phyloP scores from a whole-genome alignment of 192 early-diverging fungal genomes.

The Paraglomus occultum region DNA sequence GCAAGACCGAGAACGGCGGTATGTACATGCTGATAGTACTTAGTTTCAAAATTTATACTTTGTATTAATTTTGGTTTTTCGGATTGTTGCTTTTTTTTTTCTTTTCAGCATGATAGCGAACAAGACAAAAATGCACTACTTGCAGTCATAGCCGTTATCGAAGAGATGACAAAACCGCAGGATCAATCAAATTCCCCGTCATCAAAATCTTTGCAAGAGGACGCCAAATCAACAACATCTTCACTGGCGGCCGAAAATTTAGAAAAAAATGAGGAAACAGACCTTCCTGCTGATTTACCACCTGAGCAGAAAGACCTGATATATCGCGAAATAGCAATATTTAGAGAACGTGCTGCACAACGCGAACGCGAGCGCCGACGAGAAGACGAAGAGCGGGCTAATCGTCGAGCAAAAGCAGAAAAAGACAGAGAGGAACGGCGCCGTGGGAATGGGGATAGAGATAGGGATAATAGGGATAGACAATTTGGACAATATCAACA shows the following conservation, averaged over 20 bases:
- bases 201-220: constrained; percentile 21
- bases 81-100: neutral
- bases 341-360: constrained; percentile 58
- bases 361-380: constrained; percentile 52
- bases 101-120: constrained; percentile 44
- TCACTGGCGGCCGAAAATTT: constrained; percentile 30
- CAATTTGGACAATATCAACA: constrained; percentile 26
- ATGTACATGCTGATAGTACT: neutral
- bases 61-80: neutral
- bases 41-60: neutral
- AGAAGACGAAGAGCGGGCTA: constrained; percentile 47
- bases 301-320: constrained; percentile 60
- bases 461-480: constrained; percentile 25
- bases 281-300: constrained; percentile 47
- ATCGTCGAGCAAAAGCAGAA: constrained; percentile 26
- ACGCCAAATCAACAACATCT: neutral
- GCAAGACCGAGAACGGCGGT: constrained; percentile 40
- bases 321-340: constrained; percentile 57
- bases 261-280: constrained; percentile 42
- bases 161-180: constrained; percentile 39
- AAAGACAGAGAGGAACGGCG: constrained; percentile 31
- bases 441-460: constrained; percentile 36
- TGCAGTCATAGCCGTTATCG: constrained; percentile 43
- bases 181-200: constrained; percentile 14
- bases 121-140: constrained; percentile 47